Conservation (phyloP, 441 rosid species). For the Eutrema salsugineum region DNA sequence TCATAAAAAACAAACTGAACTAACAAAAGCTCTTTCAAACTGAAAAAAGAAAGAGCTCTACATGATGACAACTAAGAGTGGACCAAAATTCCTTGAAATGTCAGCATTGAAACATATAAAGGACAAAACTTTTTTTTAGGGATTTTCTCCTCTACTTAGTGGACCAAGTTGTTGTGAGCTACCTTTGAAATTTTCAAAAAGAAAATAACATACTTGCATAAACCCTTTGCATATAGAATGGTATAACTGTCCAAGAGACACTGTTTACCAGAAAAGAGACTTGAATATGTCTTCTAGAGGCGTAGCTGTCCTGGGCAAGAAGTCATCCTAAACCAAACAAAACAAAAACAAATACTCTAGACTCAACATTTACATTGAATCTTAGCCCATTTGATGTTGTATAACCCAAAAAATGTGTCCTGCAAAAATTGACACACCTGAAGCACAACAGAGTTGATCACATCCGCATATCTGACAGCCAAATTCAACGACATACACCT, state of each 20-base stretch:
- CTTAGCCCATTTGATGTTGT: not conserved
- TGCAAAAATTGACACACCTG: conserved; percentile 46
- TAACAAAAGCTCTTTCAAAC: not conserved
- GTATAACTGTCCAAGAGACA: not conserved
- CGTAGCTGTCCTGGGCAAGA: conserved; percentile 88
- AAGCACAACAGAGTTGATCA: conserved; percentile 84
- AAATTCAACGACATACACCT: conserved; percentile 91
- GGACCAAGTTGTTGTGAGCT: not conserved
- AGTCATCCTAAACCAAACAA: conserved; percentile 69
- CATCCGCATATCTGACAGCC: conserved; percentile 93
- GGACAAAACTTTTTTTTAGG: no score
- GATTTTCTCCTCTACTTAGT: not conserved
- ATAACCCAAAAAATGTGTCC: not conserved
- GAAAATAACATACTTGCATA: not conserved
- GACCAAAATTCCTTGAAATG: not conserved
- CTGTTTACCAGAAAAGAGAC: conserved; percentile 85
- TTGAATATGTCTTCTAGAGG: conserved; percentile 96
- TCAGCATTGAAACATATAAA: not conserved
- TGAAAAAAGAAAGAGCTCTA: not conserved
- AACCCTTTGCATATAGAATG: not conserved
- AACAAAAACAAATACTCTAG: not conserved
- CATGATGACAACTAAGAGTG: not conserved
- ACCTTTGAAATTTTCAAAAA: not conserved
- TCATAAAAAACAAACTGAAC: not conserved
- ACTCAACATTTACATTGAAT: not conserved